Base-by-base conservation (phyloP, 2,329 filamentous ascomycete species). In the Trichoderma semiorbis region DNA sequence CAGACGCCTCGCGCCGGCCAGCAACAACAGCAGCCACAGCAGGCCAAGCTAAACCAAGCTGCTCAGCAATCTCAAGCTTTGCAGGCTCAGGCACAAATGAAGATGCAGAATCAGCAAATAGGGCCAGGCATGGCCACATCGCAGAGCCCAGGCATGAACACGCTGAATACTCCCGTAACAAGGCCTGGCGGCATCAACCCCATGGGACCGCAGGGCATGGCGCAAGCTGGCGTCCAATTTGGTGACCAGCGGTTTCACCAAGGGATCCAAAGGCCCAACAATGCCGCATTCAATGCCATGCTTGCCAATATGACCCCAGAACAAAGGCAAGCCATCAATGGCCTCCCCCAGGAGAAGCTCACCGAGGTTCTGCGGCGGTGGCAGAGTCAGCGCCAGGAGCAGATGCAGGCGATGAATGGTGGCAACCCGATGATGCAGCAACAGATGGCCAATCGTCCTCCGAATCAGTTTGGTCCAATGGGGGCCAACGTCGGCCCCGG, bases 71-170 rank as follows among this genome's bases (percentile, higher is more conserved):
- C 78, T 3, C 81, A 81, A 63, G 77, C 77, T 7, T 79, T 78
- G 12, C 84, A 86, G 67, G 81, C 82, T 3, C 85, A 86, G 72
- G 82, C 81, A 5, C 85, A 87, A 73, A 83, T 85, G 67, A 58
- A 87, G 73, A 83, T 85, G 67, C 58, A 87, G 76, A 86, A 85
- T 2, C 88, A 90, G 16, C 85, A 83, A n/a, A 83, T 89, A 74
- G 83, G 82, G 14, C 83, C 82, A 7, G 83, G 83, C 39, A 84
- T 85, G 73, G 82, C 82, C n/a, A 82, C 84, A 55, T 86, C 86
- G 2, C 89, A 89, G 75, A 90, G 88, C 72, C 88, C 89, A 11
- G 87, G 83, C 1, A 87, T 90, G 86, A 85, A 84, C 72, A 88
- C 87, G 1, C 77, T 90, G 57, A 90, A 89, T 73, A 84, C 88